Evolutionary conservation across 495 filamentous ascomycete species (phyloP).

Genomic region (Neurospora sublineolata): DNA sequence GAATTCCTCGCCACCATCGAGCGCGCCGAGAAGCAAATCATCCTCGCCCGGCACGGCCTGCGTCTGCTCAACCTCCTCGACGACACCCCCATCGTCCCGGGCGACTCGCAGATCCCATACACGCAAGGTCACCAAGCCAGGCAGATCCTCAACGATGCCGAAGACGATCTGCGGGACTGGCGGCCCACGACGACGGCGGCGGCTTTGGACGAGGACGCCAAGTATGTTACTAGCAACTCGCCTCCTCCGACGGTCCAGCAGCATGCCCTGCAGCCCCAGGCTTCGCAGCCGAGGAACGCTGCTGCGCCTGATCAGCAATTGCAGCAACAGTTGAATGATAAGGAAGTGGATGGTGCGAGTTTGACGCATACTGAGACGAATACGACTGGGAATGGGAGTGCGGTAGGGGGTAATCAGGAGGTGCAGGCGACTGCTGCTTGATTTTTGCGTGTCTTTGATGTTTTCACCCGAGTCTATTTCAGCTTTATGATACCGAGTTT

Average conservation of each 20-base stretch:
- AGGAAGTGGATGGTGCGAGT: slow-evolving; percentile 3
- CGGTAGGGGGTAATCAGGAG: neutral
- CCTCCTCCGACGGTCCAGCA: neutral
- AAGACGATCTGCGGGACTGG: slow-evolving; percentile 76
- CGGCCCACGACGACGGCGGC: slow-evolving; percentile 13
- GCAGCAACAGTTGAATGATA: neutral
- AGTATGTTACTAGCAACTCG: slow-evolving; percentile 1
- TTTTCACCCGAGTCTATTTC: neutral
- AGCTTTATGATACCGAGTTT: slow-evolving; percentile 7
- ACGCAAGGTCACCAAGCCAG: slow-evolving; percentile 52
- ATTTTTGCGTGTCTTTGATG: neutral
- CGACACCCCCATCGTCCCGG: slow-evolving; percentile 80
- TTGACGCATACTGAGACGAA: neutral
- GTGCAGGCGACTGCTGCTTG: neutral
- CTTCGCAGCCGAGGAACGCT: neutral
- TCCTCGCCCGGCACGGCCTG: slow-evolving; percentile 80
- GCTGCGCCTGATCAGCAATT: neutral
- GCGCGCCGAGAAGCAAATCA: slow-evolving; percentile 89
- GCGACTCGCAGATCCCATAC: slow-evolving; percentile 60
- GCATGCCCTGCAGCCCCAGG: neutral
- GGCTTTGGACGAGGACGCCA: neutral
- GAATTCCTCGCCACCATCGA: slow-evolving; percentile 84
- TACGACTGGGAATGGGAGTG: neutral
- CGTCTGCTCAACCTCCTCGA: slow-evolving; percentile 81
- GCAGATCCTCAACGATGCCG: slow-evolving; percentile 83